Base-by-base conservation (phyloP, 495 filamentous ascomycete genomes). In the Aspergillus taichungensis region DNA sequence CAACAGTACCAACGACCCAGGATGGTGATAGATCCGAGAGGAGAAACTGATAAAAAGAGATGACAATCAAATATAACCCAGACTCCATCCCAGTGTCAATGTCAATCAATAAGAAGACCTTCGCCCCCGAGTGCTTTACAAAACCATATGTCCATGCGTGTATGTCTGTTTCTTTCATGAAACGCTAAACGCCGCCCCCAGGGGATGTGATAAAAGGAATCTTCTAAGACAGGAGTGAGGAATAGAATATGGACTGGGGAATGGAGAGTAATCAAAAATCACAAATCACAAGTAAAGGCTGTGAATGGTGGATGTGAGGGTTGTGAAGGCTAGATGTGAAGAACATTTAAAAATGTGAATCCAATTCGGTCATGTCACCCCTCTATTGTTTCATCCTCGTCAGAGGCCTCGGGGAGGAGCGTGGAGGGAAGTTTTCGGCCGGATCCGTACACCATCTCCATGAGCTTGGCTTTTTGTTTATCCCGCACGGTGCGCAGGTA, bases 381-480 rank as follows among this genome's bases (percentile, higher is more conserved):
- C 12, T 52, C 53, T 35, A 50, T 49, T 34, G 33, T 30, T 28
- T 54, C 55, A 13, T 34, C 31, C 18, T 59, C 50, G 14, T 60
- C 56, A 6, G 56, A 46, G 34, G 44, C 47, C 18, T 53, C 51
- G 6, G 51, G 43, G n/a, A 69, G 45, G 41, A 68, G 52, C 0
- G 66, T 47, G 9, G 54, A 48, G 0, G 60, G 56, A 6, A 58
- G 3, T 40, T 55, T 63, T 40, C 68, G 63, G 18, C 74, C 75
- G 10, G 75, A 69, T 1, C 84, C 85, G 64, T 85, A 90, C 2
- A 89, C 61, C 66, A 82, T 76, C 69, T 90, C 84, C 77, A 94
- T 77, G 51, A 90, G 63, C 67, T 84, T 89, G 28, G 78, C 73
- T 69, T 89, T 94, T 69, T 95, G 89, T 45, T 73, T 74, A 55